Evolutionary conservation across 257 asterid species (phyloP), one percentile per base, ranked within the genome.

Genomic region (Primulina huaijiensis): DNA sequence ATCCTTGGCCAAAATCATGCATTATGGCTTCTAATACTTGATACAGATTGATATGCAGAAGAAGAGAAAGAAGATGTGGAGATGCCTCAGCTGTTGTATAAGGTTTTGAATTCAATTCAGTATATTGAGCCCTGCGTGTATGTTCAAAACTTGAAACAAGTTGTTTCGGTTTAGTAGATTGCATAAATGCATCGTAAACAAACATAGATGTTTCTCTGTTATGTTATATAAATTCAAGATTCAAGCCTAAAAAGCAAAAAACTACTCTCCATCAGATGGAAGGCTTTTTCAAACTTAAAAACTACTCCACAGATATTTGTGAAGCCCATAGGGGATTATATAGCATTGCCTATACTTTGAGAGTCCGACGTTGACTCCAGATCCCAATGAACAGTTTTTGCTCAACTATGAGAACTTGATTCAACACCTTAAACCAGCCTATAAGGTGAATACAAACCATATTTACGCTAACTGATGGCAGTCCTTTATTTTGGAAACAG

Each of bases 1-100:
- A 74, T 74, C 85, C 76, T 68, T 68, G 70, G 74, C 69, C 73
- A 64, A 75, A 72, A 21, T 21, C 71, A 68, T 72, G 82, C 75
- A 72, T 74, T 72, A 55, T 27, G 43, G 30, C 37, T 60, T 76
- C 65, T 76, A 71, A 73, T 69, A 29, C 56, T 71, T 64, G 35
- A 60, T 43, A 52, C 62, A 70, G 61, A 71, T 57, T 23, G 31
- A 21, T 70, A 65, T 62, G 79, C 84, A 76, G 81, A 73, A 71
- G 74, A 74, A 74, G 65, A 81, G 17, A 50, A 50, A 74, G 78
- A 71, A 37, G 73, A 55, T 76, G 57, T 20, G 29, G 61, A 69
- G 72, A 43, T 80, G 68, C 74, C 66, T 80, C 38, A 66, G 79
- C 56, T 79, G 84, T 52, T 79, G 78, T 68, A 56, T 72, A 35